Evolutionary conservation across 345 rosid species (phyloP).

Genomic region (Draba incana): DNA sequence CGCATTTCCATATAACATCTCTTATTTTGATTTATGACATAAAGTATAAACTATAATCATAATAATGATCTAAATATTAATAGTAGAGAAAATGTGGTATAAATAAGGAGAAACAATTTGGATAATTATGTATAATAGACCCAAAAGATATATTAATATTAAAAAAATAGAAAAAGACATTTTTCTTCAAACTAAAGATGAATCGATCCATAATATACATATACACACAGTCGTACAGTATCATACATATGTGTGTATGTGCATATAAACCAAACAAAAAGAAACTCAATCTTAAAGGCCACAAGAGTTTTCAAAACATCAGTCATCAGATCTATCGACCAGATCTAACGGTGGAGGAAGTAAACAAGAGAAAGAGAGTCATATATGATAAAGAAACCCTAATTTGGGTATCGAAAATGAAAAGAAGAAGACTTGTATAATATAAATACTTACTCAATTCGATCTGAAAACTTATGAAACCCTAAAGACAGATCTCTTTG

Average conservation of each 20-base stretch:
- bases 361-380: not conserved
- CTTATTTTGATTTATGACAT: not conserved
- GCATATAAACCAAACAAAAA: not conserved
- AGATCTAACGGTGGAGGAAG: constrained; percentile 33
- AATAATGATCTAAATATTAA: not conserved
- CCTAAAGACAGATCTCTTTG: constrained; percentile 41
- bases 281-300: constrained; percentile 7
- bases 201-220: not conserved
- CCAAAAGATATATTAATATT: not conserved
- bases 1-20: not conserved
- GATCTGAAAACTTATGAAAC: constrained; percentile 34
- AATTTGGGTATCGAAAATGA: constrained; percentile 11
- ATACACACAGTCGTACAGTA: not conserved
- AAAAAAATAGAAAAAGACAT: not conserved
- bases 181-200: constrained; percentile 4
- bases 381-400: constrained; percentile 34
- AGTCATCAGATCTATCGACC: constrained; percentile 37
- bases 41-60: not conserved
- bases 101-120: not conserved
- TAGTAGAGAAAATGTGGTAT: constrained; percentile 11
- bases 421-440: constrained; percentile 16
- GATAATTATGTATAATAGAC: not conserved
- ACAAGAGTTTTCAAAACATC: constrained; percentile 13
- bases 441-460: constrained; percentile 33
- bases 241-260: constrained; percentile 15